phyloP scores from a whole-genome alignment of 768 basidiomycete genomes.

The Arthromyces matolae region DNA sequence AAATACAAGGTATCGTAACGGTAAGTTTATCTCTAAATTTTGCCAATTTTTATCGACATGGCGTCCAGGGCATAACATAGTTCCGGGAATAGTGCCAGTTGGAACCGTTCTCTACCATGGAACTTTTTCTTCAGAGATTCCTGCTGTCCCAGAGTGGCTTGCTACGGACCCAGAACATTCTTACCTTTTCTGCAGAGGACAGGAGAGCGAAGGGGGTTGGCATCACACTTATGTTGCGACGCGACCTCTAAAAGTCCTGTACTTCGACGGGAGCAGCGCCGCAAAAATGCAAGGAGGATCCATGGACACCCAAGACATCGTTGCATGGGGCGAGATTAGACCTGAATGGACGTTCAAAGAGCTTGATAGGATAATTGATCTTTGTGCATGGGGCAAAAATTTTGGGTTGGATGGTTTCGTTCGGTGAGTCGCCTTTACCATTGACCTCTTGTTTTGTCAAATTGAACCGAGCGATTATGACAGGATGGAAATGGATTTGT shows the following conservation, averaged over 20 bases:
- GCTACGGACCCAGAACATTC: slow-evolving; percentile 39
- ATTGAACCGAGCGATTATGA: neutral
- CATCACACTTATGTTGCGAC: slow-evolving; percentile 35
- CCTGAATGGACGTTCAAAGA: slow-evolving; percentile 28
- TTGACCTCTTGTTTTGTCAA: neutral
- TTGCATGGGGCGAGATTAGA: slow-evolving; percentile 36
- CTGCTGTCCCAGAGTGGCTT: slow-evolving; percentile 32
- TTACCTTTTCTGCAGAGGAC: slow-evolving; percentile 32
- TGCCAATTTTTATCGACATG: too few species aligned
- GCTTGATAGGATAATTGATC: slow-evolving; percentile 27
- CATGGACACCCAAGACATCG: slow-evolving; percentile 46
- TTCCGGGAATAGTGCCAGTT: neutral
- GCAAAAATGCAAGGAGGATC: slow-evolving; percentile 31
- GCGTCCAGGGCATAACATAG: slow-evolving; percentile 7
- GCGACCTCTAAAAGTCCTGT: slow-evolving; percentile 41
- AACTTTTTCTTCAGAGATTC: slow-evolving; percentile 21
- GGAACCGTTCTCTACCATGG: slow-evolving; percentile 40
- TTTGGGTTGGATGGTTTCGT: slow-evolving; percentile 44
- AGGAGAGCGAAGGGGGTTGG: slow-evolving; percentile 29
- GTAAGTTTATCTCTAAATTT: slow-evolving; percentile 14
- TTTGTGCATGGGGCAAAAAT: slow-evolving; percentile 43
- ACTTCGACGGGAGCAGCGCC: slow-evolving; percentile 52
- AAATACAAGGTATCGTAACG: slow-evolving; percentile 34
- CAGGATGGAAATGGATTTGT: slow-evolving; percentile 50
- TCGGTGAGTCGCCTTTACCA: slow-evolving; percentile 28